Base-by-base conservation (phyloP, 345 rosid species). In the Brassica nigra region DNA sequence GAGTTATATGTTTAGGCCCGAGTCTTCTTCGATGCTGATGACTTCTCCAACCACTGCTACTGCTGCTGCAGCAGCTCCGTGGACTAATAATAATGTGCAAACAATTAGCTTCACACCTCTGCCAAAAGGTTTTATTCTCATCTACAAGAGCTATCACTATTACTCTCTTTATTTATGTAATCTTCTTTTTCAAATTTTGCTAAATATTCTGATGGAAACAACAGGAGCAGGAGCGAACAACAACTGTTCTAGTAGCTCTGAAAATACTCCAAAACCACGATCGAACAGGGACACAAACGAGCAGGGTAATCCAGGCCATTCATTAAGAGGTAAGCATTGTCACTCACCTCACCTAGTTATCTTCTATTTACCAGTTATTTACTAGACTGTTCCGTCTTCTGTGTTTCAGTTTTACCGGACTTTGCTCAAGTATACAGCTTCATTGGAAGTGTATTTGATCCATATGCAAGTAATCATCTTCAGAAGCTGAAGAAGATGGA, bases 401-500 rank as follows among this genome's bases (percentile, higher is more conserved):
- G 65, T 78, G 75, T 75, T 81, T 82, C 95, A 94, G 98, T 94
- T 74, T 85, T 90, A 64, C 97, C 98, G 2, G 97, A 92, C 86
- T 94, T 92, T 78, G 85, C 85, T 27, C 94, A 90, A 88, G 98
- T 94, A 11, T 94, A 94, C 84, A 54, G 80, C 81, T 92, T 92
- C 86, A 88, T 94, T 54, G 98, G 97, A 84, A 88, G 95, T 82
- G 95, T 90, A 36, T 90, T 88, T 71, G 98, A 94, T 82, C 97
- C 97, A 36, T 57, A 77, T 71, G 84, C 83, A 23, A 81, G 87
- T 62, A 88, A 85, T 44, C 98, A 94, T 82, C 73, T 89, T 84
- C 97, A 92, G 84, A 94, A 86, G 75, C 95, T 92, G 72, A 89
- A 90, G 77, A 89, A 86, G 79, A 92, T 94, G 98, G 97, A 90